These are phyloP conservation scores for Phallus indusiatus DNA, from an alignment of 768 basidiomycete species.

Conservation along the genomic window DNA sequence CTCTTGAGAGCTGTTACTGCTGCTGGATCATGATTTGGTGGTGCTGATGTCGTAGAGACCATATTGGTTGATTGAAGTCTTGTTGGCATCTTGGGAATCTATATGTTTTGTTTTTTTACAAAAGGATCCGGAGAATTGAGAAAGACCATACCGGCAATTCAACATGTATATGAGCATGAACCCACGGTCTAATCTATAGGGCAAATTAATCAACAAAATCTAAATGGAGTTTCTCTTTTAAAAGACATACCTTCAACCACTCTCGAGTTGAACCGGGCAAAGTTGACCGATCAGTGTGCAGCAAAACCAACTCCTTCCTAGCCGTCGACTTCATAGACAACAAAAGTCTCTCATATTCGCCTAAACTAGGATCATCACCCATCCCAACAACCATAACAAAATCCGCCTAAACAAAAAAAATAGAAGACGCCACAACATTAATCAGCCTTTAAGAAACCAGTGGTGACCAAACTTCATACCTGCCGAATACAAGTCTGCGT, in stretches of 20 bases:
- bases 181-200: constrained; percentile 82
- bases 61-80: constrained; percentile 34
- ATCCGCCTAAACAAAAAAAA: constrained; percentile 52
- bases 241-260: constrained; percentile 73
- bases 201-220: not conserved
- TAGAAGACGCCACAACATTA: not conserved
- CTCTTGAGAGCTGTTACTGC: constrained; percentile 85
- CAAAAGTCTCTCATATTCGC: constrained; percentile 90
- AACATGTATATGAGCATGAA: constrained; percentile 92
- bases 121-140: not conserved
- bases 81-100: not conserved
- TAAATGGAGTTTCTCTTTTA: not conserved
- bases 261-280: constrained; percentile 85
- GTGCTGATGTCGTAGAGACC: constrained; percentile 35
- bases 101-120: too few relatives aligned
- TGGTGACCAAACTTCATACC: constrained; percentile 29
- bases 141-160: constrained; percentile 59
- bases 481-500: constrained; percentile 97
- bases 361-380: constrained; percentile 83
- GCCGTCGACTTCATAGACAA: constrained; percentile 97
- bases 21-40: constrained; percentile 67
- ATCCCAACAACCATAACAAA: constrained; percentile 90
- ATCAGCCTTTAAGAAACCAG: not conserved
- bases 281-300: constrained; percentile 88
- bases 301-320: constrained; percentile 89